phyloP scores from a whole-genome alignment of 2,329 filamentous ascomycete genomes.

The Plenodomus lindquistii region DNA sequence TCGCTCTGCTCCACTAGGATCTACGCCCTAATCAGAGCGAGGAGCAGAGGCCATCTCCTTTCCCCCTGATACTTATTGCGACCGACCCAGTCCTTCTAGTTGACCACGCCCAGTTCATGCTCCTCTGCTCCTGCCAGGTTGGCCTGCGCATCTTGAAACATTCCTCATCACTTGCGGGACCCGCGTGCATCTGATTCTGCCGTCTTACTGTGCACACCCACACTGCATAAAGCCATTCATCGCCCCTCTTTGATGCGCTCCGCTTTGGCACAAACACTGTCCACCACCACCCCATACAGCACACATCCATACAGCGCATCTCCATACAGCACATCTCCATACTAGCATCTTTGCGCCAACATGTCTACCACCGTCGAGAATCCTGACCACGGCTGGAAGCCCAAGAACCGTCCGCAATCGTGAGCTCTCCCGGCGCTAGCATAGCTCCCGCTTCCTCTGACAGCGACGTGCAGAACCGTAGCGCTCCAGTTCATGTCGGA shows the following conservation, averaged over 20 bases:
- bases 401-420: conserved; percentile 81
- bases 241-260: conserved; percentile 4
- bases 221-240: conserved; percentile 11
- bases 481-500: conserved; percentile 85
- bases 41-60: conserved; percentile 27
- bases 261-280: not conserved
- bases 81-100: conserved; percentile 18
- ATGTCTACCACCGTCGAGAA: conserved; percentile 32
- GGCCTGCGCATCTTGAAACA: conserved; percentile 30
- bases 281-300: conserved; percentile 6
- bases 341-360: conserved; percentile 4
- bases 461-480: conserved; percentile 67
- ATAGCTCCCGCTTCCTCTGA: conserved; percentile 28
- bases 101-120: conserved; percentile 34
- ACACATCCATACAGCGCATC: conserved; percentile 1
- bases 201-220: conserved; percentile 8
- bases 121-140: conserved; percentile 16
- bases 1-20: conserved; percentile 15
- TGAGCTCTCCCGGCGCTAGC: conserved; percentile 53
- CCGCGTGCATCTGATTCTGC: conserved; percentile 20
- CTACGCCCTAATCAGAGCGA: conserved; percentile 20
- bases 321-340: conserved; percentile 15
- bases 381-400: conserved; percentile 78
- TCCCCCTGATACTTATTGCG: conserved; percentile 30
- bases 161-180: conserved; percentile 13